Conservation (phyloP, 768 basidiomycete genomes). For the Naganishia vaughanmartiniae region DNA sequence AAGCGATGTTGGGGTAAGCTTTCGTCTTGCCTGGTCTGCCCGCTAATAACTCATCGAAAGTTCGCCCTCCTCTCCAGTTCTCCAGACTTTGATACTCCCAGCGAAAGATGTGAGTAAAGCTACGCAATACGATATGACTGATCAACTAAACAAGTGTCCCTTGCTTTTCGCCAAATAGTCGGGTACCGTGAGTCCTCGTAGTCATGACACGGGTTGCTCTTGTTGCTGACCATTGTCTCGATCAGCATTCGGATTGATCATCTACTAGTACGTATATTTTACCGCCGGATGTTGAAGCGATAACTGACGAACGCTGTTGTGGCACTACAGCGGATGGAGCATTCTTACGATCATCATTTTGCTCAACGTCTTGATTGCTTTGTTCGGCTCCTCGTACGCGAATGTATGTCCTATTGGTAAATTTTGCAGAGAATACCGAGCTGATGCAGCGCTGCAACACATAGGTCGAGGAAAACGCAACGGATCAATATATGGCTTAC, state of each 20-base stretch:
- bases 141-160: neutral
- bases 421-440: too few relatives aligned
- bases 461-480: constrained; percentile 61
- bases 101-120: constrained; percentile 37
- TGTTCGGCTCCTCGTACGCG: constrained; percentile 62
- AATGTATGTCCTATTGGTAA: neutral
- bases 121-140: neutral
- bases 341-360: constrained; percentile 76
- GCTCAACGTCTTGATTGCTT: constrained; percentile 89
- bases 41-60: neutral
- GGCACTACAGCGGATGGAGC: constrained; percentile 65
- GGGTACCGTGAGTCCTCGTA: constrained; percentile 40
- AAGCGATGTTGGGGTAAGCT: constrained; percentile 75
- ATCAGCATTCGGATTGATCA: constrained; percentile 58
- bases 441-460: neutral
- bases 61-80: constrained; percentile 33
- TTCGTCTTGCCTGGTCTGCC: neutral
- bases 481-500: constrained; percentile 85
- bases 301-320: neutral
- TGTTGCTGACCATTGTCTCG: neutral
- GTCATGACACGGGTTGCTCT: neutral
- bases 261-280: constrained; percentile 70
- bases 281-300: neutral
- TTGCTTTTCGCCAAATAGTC: constrained; percentile 26
- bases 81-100: constrained; percentile 51